Evolutionary conservation across 139 green algal species (phyloP), one percentile per base, ranked within the genome.

Genomic region (Asterochloris erici): DNA sequence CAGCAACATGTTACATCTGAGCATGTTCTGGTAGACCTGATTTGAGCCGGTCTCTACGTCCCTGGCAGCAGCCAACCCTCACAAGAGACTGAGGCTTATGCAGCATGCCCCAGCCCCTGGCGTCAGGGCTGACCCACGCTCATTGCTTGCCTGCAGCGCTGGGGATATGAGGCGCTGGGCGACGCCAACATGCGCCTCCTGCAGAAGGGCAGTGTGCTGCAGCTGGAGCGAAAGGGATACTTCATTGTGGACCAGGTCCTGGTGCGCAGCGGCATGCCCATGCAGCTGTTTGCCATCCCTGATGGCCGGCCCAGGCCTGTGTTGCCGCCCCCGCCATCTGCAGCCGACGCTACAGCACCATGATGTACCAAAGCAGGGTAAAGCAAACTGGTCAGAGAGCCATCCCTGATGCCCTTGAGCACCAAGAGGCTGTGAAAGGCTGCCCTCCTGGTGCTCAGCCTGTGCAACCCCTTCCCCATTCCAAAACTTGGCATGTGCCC

Each of bases 161-260:
- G 63, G 69, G 86, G 91, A 63, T 90, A 73, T 27, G 27, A 68
- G 2, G 95, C 93, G 27, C 12, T 94, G n/a, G 96, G 97, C 61
- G 97, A 99, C 81, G 78, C 90, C 77, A 99, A 99, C 92, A 97
- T 99, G 94, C 88, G 93, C 38, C 85, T 85, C 17, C 84, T 99
- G 83, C 85, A 94, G 77, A 97, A 98, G 88, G 95, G 97, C 19
- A 94, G 98, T 15, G 84, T 99, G 38, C 83, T 99, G 16, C 97
- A 99, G 92, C 90, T 99, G 73, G 95, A 98, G 88, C 92, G 96
- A 75, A 98, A 98, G 88, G 97, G 97, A 60, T 99, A 98, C 90
- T 99, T 89, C 92, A 97, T 98, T 63, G 92, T 98, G 64, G 97
- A 99, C 85, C 70, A 81, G 79, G 73, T 81, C 13, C 23, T 81